Conservation (phyloP, 2,329 filamentous ascomycete genomes). For the Calonectria ilicicola region DNA sequence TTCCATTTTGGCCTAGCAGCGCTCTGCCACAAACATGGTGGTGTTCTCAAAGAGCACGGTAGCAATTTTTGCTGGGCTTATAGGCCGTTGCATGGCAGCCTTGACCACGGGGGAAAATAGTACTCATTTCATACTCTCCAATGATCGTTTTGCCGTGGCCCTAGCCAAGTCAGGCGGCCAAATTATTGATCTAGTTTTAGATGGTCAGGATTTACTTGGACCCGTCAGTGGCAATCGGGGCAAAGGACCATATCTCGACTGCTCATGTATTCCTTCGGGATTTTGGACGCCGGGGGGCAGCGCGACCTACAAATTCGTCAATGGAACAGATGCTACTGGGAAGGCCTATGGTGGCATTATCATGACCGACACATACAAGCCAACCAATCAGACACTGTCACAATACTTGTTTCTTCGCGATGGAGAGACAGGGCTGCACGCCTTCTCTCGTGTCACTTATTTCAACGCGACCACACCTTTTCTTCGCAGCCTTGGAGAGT, state of each 20-base stretch:
- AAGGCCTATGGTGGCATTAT: slow-evolving; percentile 68
- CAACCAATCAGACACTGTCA: slow-evolving; percentile 69
- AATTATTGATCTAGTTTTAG: slow-evolving; percentile 50
- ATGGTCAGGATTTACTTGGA: slow-evolving; percentile 64
- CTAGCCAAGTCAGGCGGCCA: slow-evolving; percentile 51
- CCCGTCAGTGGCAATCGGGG: slow-evolving; percentile 51
- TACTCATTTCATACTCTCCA: slow-evolving; percentile 49
- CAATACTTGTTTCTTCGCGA: slow-evolving; percentile 75
- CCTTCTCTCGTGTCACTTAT: slow-evolving; percentile 70
- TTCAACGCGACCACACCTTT: slow-evolving; percentile 68
- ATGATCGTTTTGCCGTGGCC: slow-evolving; percentile 52
- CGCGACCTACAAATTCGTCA: slow-evolving; percentile 56
- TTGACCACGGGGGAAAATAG: not conserved
- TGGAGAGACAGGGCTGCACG: slow-evolving; percentile 72
- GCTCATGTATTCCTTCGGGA: slow-evolving; percentile 70
- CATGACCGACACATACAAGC: slow-evolving; percentile 69
- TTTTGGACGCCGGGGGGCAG: slow-evolving; percentile 70
- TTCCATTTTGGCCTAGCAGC: not conserved
- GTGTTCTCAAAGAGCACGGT: not conserved
- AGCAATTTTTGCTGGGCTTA: not conserved
- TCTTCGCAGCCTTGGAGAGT: slow-evolving; percentile 69
- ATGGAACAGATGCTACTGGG: slow-evolving; percentile 59
- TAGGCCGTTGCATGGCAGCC: not conserved
- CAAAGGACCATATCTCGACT: slow-evolving; percentile 71
- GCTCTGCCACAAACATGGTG: not conserved